phyloP scores from a whole-genome alignment of 495 filamentous ascomycete genomes.

The Amphirosellinia nigrospora region DNA sequence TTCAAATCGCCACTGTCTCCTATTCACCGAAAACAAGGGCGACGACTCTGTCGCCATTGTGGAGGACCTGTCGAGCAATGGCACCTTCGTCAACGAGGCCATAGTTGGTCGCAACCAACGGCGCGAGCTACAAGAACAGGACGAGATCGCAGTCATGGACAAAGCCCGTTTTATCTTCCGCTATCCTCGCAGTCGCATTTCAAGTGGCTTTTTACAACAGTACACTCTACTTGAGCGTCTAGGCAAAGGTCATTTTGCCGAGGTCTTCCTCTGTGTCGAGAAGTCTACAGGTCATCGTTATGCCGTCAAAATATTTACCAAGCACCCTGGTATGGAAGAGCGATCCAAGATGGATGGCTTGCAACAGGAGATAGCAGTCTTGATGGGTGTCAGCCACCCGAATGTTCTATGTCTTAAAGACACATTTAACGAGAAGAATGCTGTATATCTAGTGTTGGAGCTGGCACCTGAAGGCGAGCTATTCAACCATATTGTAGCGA shows the following conservation, averaged over 20 bases:
- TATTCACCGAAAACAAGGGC: conserved; percentile 86
- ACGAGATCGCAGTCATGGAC: conserved; percentile 86
- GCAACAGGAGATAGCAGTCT: conserved; percentile 92
- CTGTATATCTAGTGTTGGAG: conserved; percentile 91
- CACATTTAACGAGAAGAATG: conserved; percentile 89
- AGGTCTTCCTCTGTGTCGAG: conserved; percentile 90
- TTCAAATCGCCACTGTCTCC: conserved; percentile 92
- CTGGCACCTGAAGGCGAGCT: conserved; percentile 91
- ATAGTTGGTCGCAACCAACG: conserved; percentile 90
- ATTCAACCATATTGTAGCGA: conserved; percentile 91
- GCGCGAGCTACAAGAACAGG: conserved; percentile 82
- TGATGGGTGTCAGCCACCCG: conserved; percentile 97
- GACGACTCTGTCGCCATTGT: conserved; percentile 81
- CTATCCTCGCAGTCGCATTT: conserved; percentile 77
- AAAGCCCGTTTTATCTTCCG: conserved; percentile 87
- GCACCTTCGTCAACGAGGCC: conserved; percentile 93
- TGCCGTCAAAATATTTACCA: conserved; percentile 95
- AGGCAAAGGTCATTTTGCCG: conserved; percentile 96
- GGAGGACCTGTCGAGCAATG: conserved; percentile 95
- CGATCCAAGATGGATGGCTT: conserved; percentile 81
- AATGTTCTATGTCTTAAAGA: conserved; percentile 94
- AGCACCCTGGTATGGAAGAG: conserved; percentile 77
- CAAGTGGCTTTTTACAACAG: conserved; percentile 82
- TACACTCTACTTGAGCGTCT: conserved; percentile 85
- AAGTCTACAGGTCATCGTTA: conserved; percentile 80